Base-by-base conservation (phyloP, 179 eudicot genomes). In the Beta lomatogona region DNA sequence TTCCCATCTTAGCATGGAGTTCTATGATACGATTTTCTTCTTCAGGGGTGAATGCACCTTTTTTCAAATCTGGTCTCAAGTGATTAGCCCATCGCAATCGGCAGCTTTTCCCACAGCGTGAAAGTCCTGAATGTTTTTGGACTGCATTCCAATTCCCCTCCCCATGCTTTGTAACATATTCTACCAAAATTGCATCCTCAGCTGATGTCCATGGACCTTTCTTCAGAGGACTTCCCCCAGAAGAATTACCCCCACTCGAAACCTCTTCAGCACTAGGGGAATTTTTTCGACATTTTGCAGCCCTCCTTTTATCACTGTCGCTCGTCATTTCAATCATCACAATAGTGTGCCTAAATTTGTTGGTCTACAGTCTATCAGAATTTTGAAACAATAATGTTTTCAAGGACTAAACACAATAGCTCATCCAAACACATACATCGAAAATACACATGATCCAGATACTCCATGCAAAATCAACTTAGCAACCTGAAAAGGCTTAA, bases 81-180 rank as follows among this genome's bases (percentile, higher is more conserved):
- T 88, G 90, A 84, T 88, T 88, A 68, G 90, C 89, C 90, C 90
- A 88, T 81, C 90, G 80, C 79, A 88, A 58, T 48, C 90, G 90
- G 76, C 90, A 88, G 68, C 90, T 88, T 81, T 88, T 88, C 50
- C 90, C 90, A 80, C 90, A 88, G 41, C 90, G 85, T 65, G 87
- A 82, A 67, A 88, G 87, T 58, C 90, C 90, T 9, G 90, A 84
- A 76, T 86, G 81, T 66, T 86, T 88, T 48, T 86, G 89, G 59
- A 88, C 89, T 71, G 89, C 89, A 79, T 88, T 88, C 90, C 90
- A 88, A 54, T 88, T 88, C 13, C 90, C 90, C 78, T 88, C 90
- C 59, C 90, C 90, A 41, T 88, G 82, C 70, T 81, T 83, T 28
- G 73, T 86, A 53, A 88, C 90, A 82, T 86, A 88, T 0, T 86